Evolutionary conservation across 1,284 basidiomycete species (phyloP), one percentile per base, ranked within the genome.

Genomic region (Veloboletus limbatus): DNA sequence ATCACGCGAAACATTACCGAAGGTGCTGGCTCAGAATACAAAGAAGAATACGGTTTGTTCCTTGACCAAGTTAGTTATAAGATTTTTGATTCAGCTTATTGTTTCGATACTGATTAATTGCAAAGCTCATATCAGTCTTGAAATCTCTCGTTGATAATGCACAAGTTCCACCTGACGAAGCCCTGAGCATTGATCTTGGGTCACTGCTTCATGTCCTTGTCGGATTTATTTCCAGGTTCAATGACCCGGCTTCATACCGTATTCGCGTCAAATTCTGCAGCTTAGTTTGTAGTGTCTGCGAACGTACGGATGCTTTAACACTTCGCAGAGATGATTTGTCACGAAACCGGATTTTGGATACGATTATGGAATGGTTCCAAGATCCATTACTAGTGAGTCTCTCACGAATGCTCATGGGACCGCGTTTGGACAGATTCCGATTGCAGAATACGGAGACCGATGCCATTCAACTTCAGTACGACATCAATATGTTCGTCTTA

Each of bases 221-320:
- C 0, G 71, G 71, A 13, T 84, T 89, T 63, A 79, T 91, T 43
- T 73, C 80, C 39, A 78, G 81, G 14, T 81, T 85, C 48, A 72
- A 73, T 38, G 77, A 80, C 30, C 68, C 75, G 4, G 66, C 70
- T 4, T 74, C 78, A 1, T 73, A 78, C 43, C 79, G 88, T 6
- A 73, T 89, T 56, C 86, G 87, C 61, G 73, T 80, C 60, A 89
- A 85, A 63, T 92, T 88, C 59, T 92, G 88, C 57, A 67, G 72
- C 31, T 74, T 94, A 35, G 81, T 82, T 54, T 88, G 90, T 52
- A 75, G 74, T 27, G 76, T 87, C 5, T 82, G 85, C 57, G 73
- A 75, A 32, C 79, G 82, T 21, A 72, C 74, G 0, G 83, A 86
- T 45, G 72, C 77, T 9, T 66, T 88, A 20, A 75, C 76, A 2